Percentiles rank a stretch among this genome's conserved stretches.
Evolutionary conservation across 768 basidiomycete species (phyloP).

Genomic region (Suillus ampliporus): DNA sequence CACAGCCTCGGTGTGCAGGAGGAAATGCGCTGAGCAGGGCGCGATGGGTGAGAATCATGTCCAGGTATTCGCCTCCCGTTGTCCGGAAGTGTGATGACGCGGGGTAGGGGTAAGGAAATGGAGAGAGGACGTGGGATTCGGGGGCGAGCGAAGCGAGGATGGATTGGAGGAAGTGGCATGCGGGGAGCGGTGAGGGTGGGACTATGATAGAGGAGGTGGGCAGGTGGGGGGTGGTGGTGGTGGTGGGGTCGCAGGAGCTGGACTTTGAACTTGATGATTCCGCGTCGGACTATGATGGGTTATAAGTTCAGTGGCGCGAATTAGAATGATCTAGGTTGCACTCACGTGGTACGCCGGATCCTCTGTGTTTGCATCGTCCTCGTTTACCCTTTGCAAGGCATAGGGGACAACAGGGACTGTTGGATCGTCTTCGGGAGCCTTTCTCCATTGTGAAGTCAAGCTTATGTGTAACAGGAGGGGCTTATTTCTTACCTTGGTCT

Average conservation of each 20-base stretch:
- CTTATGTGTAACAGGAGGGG: not conserved
- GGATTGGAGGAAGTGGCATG: conserved; percentile 67
- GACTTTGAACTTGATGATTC: conserved; percentile 51
- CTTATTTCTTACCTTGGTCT: conserved; percentile 35
- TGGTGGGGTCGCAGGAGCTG: conserved; percentile 38
- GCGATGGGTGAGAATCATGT: conserved; percentile 79
- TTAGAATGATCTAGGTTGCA: not conserved
- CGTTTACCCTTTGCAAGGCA: conserved; percentile 42
- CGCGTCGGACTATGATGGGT: conserved; percentile 48
- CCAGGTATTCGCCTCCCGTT: conserved; percentile 77
- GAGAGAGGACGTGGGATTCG: conserved; percentile 40
- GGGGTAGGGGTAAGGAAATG: conserved; percentile 39
- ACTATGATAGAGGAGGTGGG: conserved; percentile 24
- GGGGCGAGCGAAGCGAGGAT: conserved; percentile 61
- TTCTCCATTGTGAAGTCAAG: conserved; percentile 32
- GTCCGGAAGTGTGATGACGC: conserved; percentile 46
- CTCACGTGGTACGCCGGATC: conserved; percentile 50
- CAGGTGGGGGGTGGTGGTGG: conserved; percentile 17
- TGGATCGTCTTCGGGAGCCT: conserved; percentile 32
- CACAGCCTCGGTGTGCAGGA: conserved; percentile 66
- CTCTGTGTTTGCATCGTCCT: conserved; percentile 50
- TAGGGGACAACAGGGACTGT: conserved; percentile 26
- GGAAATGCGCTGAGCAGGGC: conserved; percentile 69
- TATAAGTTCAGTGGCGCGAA: not conserved
- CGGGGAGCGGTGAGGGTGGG: conserved; percentile 38